These are phyloP conservation scores for Hordeum marinum DNA, from an alignment of 176 grass and related monocot species.

Conservation along the genomic window DNA sequence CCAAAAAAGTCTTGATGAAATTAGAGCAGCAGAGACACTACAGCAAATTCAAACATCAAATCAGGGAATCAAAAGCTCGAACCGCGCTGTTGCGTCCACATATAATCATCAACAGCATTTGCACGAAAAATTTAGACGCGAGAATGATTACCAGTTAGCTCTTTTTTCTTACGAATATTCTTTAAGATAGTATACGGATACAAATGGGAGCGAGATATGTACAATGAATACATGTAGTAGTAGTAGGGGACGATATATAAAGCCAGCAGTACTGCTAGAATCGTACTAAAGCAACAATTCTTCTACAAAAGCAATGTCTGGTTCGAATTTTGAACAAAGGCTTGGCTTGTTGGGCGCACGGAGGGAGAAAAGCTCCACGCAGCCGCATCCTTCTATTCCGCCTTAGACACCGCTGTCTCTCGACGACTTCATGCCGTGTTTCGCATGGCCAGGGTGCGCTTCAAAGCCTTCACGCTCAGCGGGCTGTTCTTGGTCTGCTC, in stretches of 20 bases:
- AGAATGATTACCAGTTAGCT: background rate
- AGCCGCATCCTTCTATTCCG: conserved; percentile 15
- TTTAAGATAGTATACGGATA: background rate
- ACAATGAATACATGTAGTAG: conserved; percentile 11
- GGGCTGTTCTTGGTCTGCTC: conserved; percentile 79
- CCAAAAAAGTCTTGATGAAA: no score
- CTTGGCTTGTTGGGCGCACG: background rate
- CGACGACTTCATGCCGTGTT: conserved; percentile 17
- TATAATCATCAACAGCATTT: no score
- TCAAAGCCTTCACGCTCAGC: conserved; percentile 57
- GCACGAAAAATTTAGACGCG: background rate
- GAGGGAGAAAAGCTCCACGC: conserved; percentile 13
- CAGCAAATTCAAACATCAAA: no score
- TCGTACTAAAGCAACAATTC: background rate
- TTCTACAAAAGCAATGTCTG: conserved; percentile 1
- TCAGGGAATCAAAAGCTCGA: no score
- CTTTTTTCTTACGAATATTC: background rate
- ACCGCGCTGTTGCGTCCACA: no score
- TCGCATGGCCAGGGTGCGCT: conserved; percentile 45
- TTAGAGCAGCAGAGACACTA: no score
- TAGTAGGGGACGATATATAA: background rate
- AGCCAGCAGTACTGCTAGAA: background rate
- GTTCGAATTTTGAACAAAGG: conserved; percentile 19
- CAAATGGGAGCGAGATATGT: conserved; percentile 36
- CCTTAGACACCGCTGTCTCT: background rate